Evolutionary conservation across 805 yeast genomes (phyloP).

Genomic region (Candida piceae): DNA sequence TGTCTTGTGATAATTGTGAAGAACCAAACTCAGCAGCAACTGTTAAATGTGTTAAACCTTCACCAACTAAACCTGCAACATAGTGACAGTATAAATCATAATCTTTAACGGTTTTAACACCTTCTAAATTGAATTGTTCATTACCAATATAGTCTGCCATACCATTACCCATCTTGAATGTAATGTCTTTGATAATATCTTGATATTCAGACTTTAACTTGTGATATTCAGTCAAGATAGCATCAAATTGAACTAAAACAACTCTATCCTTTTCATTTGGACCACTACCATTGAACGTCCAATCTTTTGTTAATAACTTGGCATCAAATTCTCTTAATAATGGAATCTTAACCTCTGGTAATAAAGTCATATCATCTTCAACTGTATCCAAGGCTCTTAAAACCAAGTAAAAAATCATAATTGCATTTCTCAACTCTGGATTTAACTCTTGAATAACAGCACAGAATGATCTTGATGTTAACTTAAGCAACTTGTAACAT

Average conservation of each 20-base stretch:
- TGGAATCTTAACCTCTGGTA: conserved; percentile 66
- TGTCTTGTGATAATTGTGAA: conserved; percentile 44
- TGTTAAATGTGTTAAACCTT: conserved; percentile 82
- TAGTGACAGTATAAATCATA: conserved; percentile 92
- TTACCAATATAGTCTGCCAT: conserved; percentile 90
- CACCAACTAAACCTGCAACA: conserved; percentile 98
- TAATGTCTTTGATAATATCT: conserved; percentile 70
- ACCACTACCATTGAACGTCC: conserved; percentile 76
- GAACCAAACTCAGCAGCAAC: conserved; percentile 71
- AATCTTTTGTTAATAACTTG: conserved; percentile 58
- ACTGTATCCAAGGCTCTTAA: conserved; percentile 91
- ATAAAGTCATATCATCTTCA: conserved; percentile 92
- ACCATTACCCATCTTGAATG: conserved; percentile 89
- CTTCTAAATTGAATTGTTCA: conserved; percentile 72
- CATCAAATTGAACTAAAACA: conserved; percentile 76
- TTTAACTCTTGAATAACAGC: conserved; percentile 88
- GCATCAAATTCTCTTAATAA: conserved; percentile 63
- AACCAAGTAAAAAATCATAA: conserved; percentile 79
- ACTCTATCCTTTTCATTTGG: conserved; percentile 76
- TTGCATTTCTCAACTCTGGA: conserved; percentile 79
- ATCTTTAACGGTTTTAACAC: conserved; percentile 72
- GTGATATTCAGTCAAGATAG: conserved; percentile 66
- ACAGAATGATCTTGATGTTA: conserved; percentile 89
- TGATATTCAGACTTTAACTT: conserved; percentile 70
- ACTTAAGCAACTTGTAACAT: conserved; percentile 62